Base-by-base conservation (phyloP, 2,329 filamentous ascomycete species). In the Penicillium sp. region DNA sequence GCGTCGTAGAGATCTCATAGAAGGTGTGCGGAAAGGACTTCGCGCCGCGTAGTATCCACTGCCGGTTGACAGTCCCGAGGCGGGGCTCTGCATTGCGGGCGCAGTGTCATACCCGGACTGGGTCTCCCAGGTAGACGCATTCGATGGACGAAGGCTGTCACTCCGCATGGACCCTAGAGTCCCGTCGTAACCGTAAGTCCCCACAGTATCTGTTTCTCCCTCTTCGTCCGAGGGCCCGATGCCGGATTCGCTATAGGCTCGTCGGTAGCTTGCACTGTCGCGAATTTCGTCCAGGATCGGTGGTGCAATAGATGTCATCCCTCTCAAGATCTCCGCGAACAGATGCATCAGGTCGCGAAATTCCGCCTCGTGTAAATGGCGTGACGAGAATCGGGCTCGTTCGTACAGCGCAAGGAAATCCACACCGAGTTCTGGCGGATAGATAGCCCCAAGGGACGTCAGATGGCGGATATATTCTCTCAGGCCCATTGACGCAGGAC, bases 281-380 rank as follows among this genome's bases (percentile, higher is more conserved):
- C 56, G 59, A 12, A 69, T 56, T 29, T 64, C 62, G 24, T 70
- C 70, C 19, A 88, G 63, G 4, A 81, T 65, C 0, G 71, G 70
- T 0, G 78, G 71, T 51, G 84, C 75, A 3, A 88, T 71, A 0
- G 79, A 75, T 26, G 74, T 77, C 86, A 97, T 95, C 17, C 77
- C 79, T 45, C 85, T 81, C 13, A 97, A 73, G 0, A 97, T 73
- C 46, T 86, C 81, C 2, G 90, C 86, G 67, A 97, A 96, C 24
- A 87, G 75, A 49, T 82, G 79, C 88, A 96, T 96, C 28, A 96
- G 73, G 21, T 77, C 72, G 33, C 85, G 78, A 64, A 98, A 97
- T 45, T 84, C 78, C 0, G 70, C 62, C 58, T 90, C 84, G 3
- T 80, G 78, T 4, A 95, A 72, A 1, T 84, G 79, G 5, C 75